phyloP scores from a whole-genome alignment of 352 stramenopile species.

The Pythium utonaiense region DNA sequence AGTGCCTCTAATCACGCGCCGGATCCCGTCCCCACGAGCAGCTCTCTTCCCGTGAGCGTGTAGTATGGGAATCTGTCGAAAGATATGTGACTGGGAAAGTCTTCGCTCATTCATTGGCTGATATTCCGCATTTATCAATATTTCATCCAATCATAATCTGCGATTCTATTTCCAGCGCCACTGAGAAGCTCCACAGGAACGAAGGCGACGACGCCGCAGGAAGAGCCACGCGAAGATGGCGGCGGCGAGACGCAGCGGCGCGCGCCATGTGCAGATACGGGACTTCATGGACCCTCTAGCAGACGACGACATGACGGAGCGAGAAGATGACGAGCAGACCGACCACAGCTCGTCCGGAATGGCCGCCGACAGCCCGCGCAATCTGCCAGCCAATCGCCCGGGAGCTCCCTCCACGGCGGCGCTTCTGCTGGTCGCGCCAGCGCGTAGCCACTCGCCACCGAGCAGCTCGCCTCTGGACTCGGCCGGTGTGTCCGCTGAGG shows the following conservation, averaged over 20 bases:
- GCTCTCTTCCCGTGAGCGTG: too few species aligned
- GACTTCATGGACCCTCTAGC: slow-evolving; percentile 2
- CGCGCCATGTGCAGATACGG: slow-evolving; percentile 12
- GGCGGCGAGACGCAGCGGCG: neutral
- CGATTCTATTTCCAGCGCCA: neutral
- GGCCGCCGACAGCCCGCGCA: slow-evolving; percentile 17
- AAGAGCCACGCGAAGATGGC: neutral
- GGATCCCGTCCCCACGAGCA: neutral
- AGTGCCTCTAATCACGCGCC: neutral
- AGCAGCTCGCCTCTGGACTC: slow-evolving; percentile 52
- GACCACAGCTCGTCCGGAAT: slow-evolving; percentile 22
- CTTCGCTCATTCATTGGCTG: slow-evolving; percentile 3
- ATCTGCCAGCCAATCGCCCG: neutral
- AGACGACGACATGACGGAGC: slow-evolving; percentile 27
- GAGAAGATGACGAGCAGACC: slow-evolving; percentile 28
- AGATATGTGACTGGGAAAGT: slow-evolving; percentile 21
- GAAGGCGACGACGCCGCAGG: neutral
- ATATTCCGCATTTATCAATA: neutral
- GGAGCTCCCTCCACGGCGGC: too few species aligned
- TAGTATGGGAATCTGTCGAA: slow-evolving; percentile 25
- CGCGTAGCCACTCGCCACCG: slow-evolving; percentile 10
- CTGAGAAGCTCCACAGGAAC: too few species aligned
- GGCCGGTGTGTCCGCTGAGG: slow-evolving; percentile 51
- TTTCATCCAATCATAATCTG: slow-evolving; percentile 19
- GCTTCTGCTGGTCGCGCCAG: too few species aligned